Evolutionary conservation across 179 eudicot genomes (phyloP).

Genomic region (Beta corolliflora): DNA sequence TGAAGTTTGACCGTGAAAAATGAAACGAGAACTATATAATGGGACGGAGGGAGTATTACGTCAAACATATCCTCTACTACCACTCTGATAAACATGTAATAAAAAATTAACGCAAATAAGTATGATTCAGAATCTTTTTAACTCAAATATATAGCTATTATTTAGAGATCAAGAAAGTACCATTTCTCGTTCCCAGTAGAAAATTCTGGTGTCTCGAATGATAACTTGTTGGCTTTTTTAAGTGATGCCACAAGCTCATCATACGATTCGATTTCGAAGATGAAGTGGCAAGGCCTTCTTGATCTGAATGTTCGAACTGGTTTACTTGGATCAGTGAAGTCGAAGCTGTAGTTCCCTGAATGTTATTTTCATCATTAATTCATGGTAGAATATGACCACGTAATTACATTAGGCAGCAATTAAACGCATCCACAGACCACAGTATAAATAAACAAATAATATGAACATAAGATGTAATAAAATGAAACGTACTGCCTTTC

Average conservation of each 20-base stretch:
- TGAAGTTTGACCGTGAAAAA: too few species aligned
- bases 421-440: background rate
- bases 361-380: background rate
- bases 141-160: background rate
- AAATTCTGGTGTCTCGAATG: slow-evolving; percentile 3
- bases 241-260: background rate
- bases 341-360: background rate
- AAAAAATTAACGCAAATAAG: too few species aligned
- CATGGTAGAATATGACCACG: background rate
- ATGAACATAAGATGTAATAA: background rate
- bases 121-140: too few species aligned
- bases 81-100: background rate
- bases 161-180: background rate
- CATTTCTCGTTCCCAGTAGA: background rate
- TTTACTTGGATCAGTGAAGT: background rate
- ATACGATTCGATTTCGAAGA: background rate
- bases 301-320: slow-evolving; percentile 7
- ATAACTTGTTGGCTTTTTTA: background rate
- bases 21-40: too few species aligned
- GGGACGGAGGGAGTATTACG: too few species aligned
- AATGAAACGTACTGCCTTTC: background rate
- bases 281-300: background rate
- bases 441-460: background rate
- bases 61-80: too few species aligned
- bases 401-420: background rate